Evolutionary conservation across 345 rosid genomes (phyloP).

Genomic region (Syzygium oleosum): DNA sequence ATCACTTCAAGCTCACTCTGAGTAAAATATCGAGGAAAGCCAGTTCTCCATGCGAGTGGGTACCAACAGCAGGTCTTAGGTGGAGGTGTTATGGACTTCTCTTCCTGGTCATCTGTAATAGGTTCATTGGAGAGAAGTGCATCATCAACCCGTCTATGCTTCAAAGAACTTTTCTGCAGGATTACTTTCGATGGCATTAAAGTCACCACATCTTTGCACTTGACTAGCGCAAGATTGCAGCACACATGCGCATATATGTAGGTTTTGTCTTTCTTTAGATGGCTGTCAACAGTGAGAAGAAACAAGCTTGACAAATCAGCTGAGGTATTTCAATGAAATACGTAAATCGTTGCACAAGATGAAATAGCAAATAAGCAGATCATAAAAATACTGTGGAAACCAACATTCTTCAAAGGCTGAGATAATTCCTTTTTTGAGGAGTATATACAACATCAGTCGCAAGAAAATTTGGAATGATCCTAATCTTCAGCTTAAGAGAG

Average conservation of each 20-base stretch:
- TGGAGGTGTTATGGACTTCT: not conserved
- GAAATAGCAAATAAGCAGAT: not conserved
- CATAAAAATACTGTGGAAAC: not conserved
- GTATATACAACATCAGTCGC: not conserved
- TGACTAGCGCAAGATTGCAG: conserved; percentile 43
- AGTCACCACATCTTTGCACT: conserved; percentile 36
- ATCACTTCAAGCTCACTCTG: conserved; percentile 28
- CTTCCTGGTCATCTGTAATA: not conserved
- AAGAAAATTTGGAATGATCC: not conserved
- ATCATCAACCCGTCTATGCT: not conserved
- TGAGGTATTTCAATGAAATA: not conserved
- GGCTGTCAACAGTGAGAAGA: conserved; percentile 10
- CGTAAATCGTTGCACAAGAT: not conserved
- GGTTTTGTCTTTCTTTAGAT: conserved; percentile 20
- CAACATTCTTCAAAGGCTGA: not conserved
- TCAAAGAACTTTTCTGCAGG: not conserved
- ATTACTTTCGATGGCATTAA: conserved; percentile 21
- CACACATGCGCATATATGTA: conserved; percentile 23
- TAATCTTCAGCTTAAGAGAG: not conserved
- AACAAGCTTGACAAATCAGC: not conserved
- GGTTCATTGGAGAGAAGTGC: not conserved
- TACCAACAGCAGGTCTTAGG: conserved; percentile 15
- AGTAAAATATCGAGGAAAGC: conserved; percentile 30
- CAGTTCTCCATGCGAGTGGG: conserved; percentile 32
- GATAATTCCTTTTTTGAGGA: not conserved